Conservation (phyloP, 306 rosid species). For the Boehmeria nivea region DNA sequence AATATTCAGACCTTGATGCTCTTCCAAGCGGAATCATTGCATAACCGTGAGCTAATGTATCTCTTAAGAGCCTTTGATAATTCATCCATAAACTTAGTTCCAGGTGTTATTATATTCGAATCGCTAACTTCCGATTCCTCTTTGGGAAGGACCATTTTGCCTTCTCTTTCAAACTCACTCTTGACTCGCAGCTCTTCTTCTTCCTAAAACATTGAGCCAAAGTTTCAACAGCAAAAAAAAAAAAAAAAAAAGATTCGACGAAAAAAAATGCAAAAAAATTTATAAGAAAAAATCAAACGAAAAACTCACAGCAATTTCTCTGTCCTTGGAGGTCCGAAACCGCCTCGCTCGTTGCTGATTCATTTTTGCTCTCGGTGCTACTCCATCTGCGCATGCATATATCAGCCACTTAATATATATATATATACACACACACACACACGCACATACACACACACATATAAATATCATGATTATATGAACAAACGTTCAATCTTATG, state of each 20-base stretch:
- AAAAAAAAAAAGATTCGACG: not conserved
- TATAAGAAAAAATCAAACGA: not conserved
- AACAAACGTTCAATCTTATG: too few species aligned
- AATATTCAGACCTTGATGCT: constrained; percentile 35
- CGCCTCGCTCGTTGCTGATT: constrained; percentile 52
- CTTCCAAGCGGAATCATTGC: constrained; percentile 31
- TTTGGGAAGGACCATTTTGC: constrained; percentile 36
- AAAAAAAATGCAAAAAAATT: not conserved
- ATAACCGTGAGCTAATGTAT: constrained; percentile 22
- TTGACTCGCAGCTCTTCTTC: constrained; percentile 35
- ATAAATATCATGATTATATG: too few species aligned
- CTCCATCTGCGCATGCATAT: constrained; percentile 68
- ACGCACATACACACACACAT: too few species aligned
- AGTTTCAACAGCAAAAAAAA: not conserved
- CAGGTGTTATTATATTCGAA: constrained; percentile 51
- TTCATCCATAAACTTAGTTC: constrained; percentile 48
- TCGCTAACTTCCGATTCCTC: constrained; percentile 33
- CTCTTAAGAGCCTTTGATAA: constrained; percentile 41
- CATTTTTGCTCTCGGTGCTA: constrained; percentile 65
- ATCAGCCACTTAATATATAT: too few species aligned
- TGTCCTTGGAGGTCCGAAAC: constrained; percentile 33
- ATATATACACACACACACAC: too few species aligned
- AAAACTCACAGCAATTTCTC: constrained; percentile 21
- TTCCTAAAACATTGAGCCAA: too few species aligned
- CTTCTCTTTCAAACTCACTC: constrained; percentile 39